Evolutionary conservation across 2,329 filamentous ascomycete genomes (phyloP), one percentile per base, ranked within the genome.

Genomic region (Fusarium redolens): DNA sequence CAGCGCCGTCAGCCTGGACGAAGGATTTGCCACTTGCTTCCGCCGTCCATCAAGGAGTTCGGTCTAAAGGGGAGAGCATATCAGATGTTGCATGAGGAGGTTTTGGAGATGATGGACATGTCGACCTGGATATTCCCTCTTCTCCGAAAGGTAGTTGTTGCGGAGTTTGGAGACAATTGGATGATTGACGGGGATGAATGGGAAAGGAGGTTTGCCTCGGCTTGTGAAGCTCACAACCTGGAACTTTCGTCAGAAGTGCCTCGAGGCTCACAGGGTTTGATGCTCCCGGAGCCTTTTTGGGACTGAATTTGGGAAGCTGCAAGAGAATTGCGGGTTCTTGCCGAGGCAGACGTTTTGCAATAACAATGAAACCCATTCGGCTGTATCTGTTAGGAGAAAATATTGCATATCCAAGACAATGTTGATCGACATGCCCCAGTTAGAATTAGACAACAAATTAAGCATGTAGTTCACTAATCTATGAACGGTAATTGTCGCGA

Each of bases 271-370:
- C 15, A 20, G 31, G 0, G 0, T 9, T 10, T 51, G 3, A 14
- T 2, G 11, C 12, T 4, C 5, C 2, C 4, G 17, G 6, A 3
- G 0, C 12, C 31, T 18, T 6, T 37, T 37, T 1, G 22, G 33
- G 13, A 17, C 14, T n/a, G 3, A 35, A n/a, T 14, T 12, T 4
- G 18, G 30, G 35, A 35, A 17, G 13, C 6, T 54, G 3, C 5
- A 17, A 2, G 3, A 22, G 3, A 12, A n/a, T 3, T 22, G 9
- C 3, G 20, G 14, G 7, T 17, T 30, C 2, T 9, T 17, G 5
- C 25, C 7, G 14, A 38, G 22, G 25, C 5, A 5, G 40, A 7
- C 2, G 14, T 2, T 41, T 31, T 20, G 11, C 20, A 18, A 22
- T 31, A 5, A 10, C 4, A 12, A 33, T 33, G 40, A 57, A 47